Conservation (phyloP, 2,329 filamentous ascomycete species). For the Neoarthrinium moseri region DNA sequence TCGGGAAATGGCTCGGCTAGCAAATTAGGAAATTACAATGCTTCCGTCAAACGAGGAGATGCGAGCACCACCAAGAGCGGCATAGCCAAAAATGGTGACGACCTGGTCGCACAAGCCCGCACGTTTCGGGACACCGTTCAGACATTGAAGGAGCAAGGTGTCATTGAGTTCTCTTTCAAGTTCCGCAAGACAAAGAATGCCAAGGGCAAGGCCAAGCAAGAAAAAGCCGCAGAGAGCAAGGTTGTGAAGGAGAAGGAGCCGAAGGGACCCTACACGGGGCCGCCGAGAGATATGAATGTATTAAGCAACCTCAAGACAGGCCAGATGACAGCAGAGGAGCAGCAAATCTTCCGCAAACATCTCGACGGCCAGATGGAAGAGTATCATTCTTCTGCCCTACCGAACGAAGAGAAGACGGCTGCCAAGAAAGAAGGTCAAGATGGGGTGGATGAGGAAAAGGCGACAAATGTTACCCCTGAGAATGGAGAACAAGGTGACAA, state of each 20-base stretch:
- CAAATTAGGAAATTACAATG: not conserved
- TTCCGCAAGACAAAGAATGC: not conserved
- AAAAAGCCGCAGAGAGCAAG: not conserved
- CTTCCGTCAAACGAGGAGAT: not conserved
- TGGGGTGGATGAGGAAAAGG: no score
- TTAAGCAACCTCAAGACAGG: no score
- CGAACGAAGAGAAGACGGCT: no score
- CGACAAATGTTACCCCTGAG: no score
- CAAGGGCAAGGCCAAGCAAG: not conserved
- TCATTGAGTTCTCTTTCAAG: not conserved
- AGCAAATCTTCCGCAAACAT: no score
- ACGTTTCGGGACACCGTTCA: not conserved
- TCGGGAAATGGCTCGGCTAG: not conserved
- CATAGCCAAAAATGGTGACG: not conserved
- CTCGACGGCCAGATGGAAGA: no score
- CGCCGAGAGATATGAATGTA: no score
- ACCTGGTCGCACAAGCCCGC: not conserved
- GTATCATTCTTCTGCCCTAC: no score
- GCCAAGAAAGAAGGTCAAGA: no score
- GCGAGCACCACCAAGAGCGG: not conserved
- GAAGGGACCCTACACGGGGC: no score
- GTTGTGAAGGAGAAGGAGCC: not conserved
- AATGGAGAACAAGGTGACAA: no score
- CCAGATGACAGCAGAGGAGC: no score
- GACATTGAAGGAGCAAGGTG: not conserved